phyloP scores from a whole-genome alignment of 139 green algal genomes.

The Chlorella vulgaris region DNA sequence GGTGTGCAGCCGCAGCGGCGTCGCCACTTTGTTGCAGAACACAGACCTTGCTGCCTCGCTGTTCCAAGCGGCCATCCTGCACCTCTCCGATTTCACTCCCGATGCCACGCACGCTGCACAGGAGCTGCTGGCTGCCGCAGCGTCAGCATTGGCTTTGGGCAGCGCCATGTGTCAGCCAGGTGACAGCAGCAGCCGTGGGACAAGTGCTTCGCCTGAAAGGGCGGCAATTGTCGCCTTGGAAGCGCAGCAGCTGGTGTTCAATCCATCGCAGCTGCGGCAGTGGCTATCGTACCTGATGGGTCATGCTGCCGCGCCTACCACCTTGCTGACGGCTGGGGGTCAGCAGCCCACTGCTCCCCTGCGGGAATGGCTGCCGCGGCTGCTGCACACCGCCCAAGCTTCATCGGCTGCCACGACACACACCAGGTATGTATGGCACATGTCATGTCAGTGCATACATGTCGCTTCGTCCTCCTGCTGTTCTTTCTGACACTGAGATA shows the following conservation, averaged over 20 bases:
- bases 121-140: conserved; percentile 18
- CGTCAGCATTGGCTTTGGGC: background rate
- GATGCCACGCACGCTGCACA: conserved; percentile 9
- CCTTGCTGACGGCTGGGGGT: background rate
- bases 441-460: background rate
- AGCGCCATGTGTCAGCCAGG: background rate
- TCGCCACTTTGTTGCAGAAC: background rate
- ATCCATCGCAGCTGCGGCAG: conserved; percentile 3
- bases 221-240: background rate
- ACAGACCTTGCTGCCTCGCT: background rate
- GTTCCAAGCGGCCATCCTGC: conserved; percentile 2
- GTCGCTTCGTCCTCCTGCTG: background rate
- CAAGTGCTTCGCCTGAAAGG: background rate
- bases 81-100: conserved; percentile 14
- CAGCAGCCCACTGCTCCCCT: background rate
- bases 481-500: background rate
- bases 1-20: background rate
- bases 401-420: conserved; percentile 11
- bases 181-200: background rate
- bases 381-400: conserved; percentile 15
- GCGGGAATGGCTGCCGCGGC: conserved; percentile 23
- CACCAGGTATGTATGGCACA: background rate
- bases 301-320: background rate
- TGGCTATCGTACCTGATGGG: background rate
- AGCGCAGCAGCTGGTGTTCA: background rate